Evolutionary conservation across 1,284 basidiomycete species (phyloP).

Genomic region (Fomitopsis betulina): DNA sequence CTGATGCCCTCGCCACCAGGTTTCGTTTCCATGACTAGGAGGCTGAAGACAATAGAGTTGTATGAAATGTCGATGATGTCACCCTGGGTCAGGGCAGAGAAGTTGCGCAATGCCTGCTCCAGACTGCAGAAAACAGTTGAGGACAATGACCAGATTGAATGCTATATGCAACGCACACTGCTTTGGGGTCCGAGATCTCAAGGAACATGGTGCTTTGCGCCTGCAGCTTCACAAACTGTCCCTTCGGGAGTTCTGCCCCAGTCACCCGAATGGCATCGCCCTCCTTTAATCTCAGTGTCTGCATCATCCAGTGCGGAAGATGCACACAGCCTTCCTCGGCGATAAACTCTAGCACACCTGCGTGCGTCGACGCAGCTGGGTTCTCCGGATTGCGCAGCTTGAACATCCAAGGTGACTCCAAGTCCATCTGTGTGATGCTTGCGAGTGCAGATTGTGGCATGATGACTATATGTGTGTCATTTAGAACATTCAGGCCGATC

Average conservation of each 20-base stretch:
- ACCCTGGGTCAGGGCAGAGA: conserved; percentile 85
- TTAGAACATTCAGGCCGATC: not conserved
- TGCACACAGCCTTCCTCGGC: conserved; percentile 96
- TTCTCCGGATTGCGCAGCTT: conserved; percentile 89
- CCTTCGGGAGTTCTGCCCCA: conserved; percentile 86
- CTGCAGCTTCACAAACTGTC: conserved; percentile 95
- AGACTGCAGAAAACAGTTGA: conserved; percentile 49
- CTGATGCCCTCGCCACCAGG: conserved; percentile 89
- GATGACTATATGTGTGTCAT: conserved; percentile 62
- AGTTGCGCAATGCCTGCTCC: conserved; percentile 93
- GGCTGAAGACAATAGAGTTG: conserved; percentile 90
- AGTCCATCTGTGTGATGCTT: conserved; percentile 82
- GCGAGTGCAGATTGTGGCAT: conserved; percentile 97
- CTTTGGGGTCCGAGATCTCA: conserved; percentile 93
- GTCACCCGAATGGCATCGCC: conserved; percentile 94
- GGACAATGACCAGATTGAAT: not conserved
- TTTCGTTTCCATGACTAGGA: conserved; percentile 92
- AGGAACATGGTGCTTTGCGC: conserved; percentile 95
- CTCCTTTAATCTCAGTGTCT: conserved; percentile 86
- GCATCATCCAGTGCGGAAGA: conserved; percentile 99
- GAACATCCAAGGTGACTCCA: conserved; percentile 95
- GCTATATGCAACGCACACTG: conserved; percentile 66
- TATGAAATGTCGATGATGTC: conserved; percentile 92
- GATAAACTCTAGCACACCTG: conserved; percentile 98
- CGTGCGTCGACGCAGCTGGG: conserved; percentile 86